A percentile compares a stretch with the other conserved stretches of the same genome.
These are phyloP conservation scores for Cercospora nicotianae DNA, from an alignment of 2,329 filamentous ascomycete species.

Conservation along the genomic window DNA sequence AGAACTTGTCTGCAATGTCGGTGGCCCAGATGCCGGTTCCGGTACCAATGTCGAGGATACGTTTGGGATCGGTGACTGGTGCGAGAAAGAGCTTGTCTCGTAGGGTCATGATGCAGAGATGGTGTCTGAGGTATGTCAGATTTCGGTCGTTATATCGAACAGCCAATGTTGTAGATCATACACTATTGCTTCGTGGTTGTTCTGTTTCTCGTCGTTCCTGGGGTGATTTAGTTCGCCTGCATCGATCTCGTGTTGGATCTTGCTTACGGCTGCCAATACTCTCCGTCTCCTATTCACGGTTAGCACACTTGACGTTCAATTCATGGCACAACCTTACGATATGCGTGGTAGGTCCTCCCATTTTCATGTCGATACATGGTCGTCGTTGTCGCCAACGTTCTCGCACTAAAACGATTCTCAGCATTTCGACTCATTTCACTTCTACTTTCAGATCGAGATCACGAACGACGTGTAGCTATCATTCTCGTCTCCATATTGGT, in stretches of 20 bases:
- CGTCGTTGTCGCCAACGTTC: conserved; percentile 42
- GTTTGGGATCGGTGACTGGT: conserved; percentile 31
- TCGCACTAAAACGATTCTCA: conserved; percentile 32
- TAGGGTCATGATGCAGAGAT: conserved; percentile 43
- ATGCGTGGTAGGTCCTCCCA: conserved; percentile 41
- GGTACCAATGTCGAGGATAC: conserved; percentile 48
- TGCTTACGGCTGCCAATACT: conserved; percentile 38
- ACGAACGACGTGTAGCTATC: conserved; percentile 29
- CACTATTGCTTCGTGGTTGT: conserved; percentile 35
- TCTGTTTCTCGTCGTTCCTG: conserved; percentile 38
- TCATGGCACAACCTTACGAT: conserved; percentile 28
- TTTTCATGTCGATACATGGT: conserved; percentile 43
- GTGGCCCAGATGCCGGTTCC: conserved; percentile 48
- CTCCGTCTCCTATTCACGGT: conserved; percentile 32
- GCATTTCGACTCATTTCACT: conserved; percentile 10
- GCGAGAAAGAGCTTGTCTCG: conserved; percentile 36
- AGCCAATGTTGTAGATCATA: conserved; percentile 4
- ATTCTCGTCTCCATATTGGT: conserved; percentile 13
- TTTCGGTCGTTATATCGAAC: neutral
- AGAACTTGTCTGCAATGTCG: conserved; percentile 38
- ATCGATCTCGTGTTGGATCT: neutral
- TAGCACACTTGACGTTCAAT: neutral
- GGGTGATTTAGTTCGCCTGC: neutral
- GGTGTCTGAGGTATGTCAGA: conserved; percentile 38
- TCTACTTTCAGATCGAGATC: neutral